Evolutionary conservation across 2,329 filamentous ascomycete genomes (phyloP), one percentile per base, ranked within the genome.

Genomic region (Fusarium staphyleae): DNA sequence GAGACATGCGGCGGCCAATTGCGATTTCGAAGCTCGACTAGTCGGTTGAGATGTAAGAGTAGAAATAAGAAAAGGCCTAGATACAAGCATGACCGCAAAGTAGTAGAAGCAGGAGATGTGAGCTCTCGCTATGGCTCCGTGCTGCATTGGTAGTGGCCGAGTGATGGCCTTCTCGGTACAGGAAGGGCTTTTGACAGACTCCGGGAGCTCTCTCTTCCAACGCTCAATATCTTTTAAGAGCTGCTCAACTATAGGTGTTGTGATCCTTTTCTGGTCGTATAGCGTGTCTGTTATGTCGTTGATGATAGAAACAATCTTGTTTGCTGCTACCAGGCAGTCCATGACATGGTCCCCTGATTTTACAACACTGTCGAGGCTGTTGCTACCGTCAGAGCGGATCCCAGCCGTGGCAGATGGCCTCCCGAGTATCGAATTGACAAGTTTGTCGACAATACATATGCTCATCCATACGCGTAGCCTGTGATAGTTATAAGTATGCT

Each of bases 101-200:
- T 86, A 84, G 59, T 86, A 86, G 0, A 80, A 72, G 50, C 82
- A 85, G 0, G 81, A 79, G 5, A 86, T 76, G 48, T 85, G 81
- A 1, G 83, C 72, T 18, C 77, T 82, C 0, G 77, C 78, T 19
- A 83, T 75, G 2, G 76, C 74, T 0, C 71, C 73, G 14, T 74
- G 70, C 1, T 64, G 65, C 3, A 41, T 26, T 6, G 42, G 32
- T 10, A 41, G 16, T 14, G 30, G 28, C 10, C 47, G 49, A 0
- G 53, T 18, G 5, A 45, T 47, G 2, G 53, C 32, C n/a, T 63
- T 39, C 2, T 36, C 60, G 0, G 49, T 35, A 5, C 47, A 37
- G 24, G 56, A 44, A n/a, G 44, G 24, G 28, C 26, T 57, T n/a
- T 41, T 42, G 70, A 65, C 6, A 42, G 70, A 43, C 72, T 59